Evolutionary conservation across 768 basidiomycete species (phyloP), one percentile per base, ranked within the genome.

Genomic region (Kockovaella imperatae): DNA sequence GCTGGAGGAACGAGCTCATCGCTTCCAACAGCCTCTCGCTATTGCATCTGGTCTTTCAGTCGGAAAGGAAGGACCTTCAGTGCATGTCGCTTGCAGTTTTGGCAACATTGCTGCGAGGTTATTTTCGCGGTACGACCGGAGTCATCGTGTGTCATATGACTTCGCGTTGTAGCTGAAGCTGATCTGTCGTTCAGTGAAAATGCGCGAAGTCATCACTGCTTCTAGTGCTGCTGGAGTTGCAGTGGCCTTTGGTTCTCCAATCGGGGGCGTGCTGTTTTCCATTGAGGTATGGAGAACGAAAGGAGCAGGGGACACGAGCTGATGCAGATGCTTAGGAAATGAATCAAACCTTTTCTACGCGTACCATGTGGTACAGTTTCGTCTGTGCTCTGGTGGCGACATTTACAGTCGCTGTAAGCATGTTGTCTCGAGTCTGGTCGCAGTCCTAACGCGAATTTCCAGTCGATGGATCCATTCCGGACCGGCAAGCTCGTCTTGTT

Each of bases 291-390:
- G 69, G n/a, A 4, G 18, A 8, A 38, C 15, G 24, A 3, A 24
- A 31, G 40, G n/a, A 17, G 36, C 23, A 31, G 8, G 13, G 5
- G 14, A 35, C 46, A 30, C 38, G 24, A 54, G 23, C 24, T 39
- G n/a, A 7, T 2, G n/a, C 31, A 28, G 23, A 28, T 23, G n/a
- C 11, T 18, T 61, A 91, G 87, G 95, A 99, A 80, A 99, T 99
- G 95, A 93, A 87, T 71, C 86, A 89, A 69, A 84, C 81, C 31
- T 97, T 96, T 70, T 93, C 86, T 49, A 91, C 91, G 73, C 84
- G 88, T 71, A 97, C 93, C 4, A 95, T 97, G 89, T 97, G 93
- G 93, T 77, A 83, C 62, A 91, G 87, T 65, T 95, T 97, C 71
- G 84, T 97, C 67, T 97, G 95, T 70, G 95, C 95, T 28, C 77